Conservation (phyloP, 371 early-diverging fungal genomes). For the Mucor piriformis region DNA sequence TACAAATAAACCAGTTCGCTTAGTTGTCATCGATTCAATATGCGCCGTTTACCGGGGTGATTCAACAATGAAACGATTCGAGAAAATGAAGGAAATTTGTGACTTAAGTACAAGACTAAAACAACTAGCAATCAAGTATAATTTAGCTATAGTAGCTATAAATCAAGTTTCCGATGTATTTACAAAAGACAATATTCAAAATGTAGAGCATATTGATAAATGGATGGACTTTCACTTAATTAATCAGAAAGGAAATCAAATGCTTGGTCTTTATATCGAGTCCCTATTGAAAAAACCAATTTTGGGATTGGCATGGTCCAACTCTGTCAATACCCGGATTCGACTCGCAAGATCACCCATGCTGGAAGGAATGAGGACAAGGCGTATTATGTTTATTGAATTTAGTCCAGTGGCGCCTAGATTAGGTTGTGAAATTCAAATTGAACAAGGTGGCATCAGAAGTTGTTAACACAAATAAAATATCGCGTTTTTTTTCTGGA, state of each 20-base stretch:
- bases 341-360: constrained; percentile 54
- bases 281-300: constrained; percentile 64
- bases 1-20: constrained; percentile 46
- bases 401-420: constrained; percentile 39
- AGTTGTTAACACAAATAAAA: not conserved
- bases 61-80: constrained; percentile 27
- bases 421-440: constrained; percentile 39
- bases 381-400: constrained; percentile 47
- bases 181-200: constrained; percentile 2
- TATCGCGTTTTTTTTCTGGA: not conserved
- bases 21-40: constrained; percentile 88
- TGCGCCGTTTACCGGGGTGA: constrained; percentile 75
- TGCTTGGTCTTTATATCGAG: constrained; percentile 40
- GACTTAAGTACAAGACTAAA: constrained; percentile 67
- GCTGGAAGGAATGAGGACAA: constrained; percentile 27
- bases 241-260: constrained; percentile 18
- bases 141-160: constrained; percentile 63
- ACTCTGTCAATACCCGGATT: constrained; percentile 72
- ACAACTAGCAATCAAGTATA: constrained; percentile 57
- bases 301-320: constrained; percentile 80
- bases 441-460: constrained; percentile 30
- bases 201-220: constrained; percentile 17
- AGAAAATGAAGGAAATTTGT: constrained; percentile 59
- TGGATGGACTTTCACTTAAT: constrained; percentile 41
- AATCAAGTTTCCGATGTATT: constrained; percentile 49